Evolutionary conservation across 441 rosid genomes (phyloP).

Genomic region (Cnidoscolus chayamansa): DNA sequence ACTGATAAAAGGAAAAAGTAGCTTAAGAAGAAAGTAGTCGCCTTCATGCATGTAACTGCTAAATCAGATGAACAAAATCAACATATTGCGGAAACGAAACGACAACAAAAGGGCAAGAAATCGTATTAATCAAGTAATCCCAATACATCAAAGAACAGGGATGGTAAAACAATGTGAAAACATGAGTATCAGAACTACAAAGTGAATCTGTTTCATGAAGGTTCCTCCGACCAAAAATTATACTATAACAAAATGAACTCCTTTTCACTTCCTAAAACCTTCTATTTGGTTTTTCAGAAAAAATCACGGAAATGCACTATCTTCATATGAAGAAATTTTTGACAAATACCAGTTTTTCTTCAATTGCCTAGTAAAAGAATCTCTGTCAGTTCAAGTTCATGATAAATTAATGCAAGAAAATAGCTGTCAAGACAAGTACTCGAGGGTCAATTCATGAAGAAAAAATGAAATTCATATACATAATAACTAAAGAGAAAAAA

Average conservation of each 20-base stretch:
- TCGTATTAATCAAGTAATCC: neutral
- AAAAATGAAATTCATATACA: no score
- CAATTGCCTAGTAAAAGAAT: neutral
- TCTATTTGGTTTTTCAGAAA: neutral
- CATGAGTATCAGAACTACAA: neutral
- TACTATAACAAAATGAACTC: neutral
- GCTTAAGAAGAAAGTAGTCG: neutral
- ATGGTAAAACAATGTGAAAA: neutral
- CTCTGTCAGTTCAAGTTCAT: no score
- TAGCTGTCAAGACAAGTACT: neutral
- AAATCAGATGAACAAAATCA: neutral
- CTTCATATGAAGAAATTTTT: neutral
- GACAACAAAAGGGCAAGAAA: neutral
- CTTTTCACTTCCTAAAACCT: neutral
- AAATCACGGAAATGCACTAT: neutral
- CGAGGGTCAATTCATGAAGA: neutral
- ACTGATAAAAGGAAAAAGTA: slow-evolving; percentile 16
- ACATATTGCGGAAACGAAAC: neutral
- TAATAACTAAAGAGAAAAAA: no score
- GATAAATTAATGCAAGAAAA: neutral
- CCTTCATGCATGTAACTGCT: neutral
- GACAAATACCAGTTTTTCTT: neutral
- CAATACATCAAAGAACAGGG: neutral
- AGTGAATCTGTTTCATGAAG: neutral
- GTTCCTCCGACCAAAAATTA: neutral